These are phyloP conservation scores for Aspergillus uvarum DNA, from an alignment of 2,329 filamentous ascomycete species.

Conservation along the genomic window DNA sequence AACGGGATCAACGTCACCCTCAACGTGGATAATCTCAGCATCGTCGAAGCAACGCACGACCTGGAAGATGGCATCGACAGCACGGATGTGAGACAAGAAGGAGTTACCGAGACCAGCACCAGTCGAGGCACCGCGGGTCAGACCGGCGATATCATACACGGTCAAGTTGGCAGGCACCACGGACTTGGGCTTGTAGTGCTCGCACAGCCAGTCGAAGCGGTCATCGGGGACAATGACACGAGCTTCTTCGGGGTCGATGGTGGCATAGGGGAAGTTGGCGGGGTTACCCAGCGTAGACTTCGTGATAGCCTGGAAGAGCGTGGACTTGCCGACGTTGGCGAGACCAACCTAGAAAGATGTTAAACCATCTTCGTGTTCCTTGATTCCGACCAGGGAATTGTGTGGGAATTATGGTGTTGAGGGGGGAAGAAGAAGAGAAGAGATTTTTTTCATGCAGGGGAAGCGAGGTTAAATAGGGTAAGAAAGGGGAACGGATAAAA, in stretches of 20 bases:
- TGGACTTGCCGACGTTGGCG: slow-evolving; percentile 99
- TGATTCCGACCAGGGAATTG: slow-evolving; percentile 7
- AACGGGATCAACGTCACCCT: slow-evolving; percentile 94
- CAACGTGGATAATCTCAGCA: slow-evolving; percentile 98
- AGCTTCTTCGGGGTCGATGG: slow-evolving; percentile 97
- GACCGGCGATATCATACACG: slow-evolving; percentile 96
- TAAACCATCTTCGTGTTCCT: slow-evolving; percentile 12
- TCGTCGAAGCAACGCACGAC: slow-evolving; percentile 97
- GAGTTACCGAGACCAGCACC: slow-evolving; percentile 96
- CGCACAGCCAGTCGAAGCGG: slow-evolving; percentile 90
- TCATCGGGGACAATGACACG: slow-evolving; percentile 96
- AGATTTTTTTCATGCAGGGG: neutral
- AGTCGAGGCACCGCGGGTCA: slow-evolving; percentile 92
- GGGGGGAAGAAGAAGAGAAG: slow-evolving; percentile 11
- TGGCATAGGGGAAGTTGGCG: slow-evolving; percentile 98
- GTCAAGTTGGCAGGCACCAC: slow-evolving; percentile 95
- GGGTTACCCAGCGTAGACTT: slow-evolving; percentile 97
- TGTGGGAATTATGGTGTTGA: slow-evolving; percentile 11
- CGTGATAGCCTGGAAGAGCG: slow-evolving; percentile 98
- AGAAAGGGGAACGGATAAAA: slow-evolving; percentile 19
- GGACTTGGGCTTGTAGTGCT: slow-evolving; percentile 98
- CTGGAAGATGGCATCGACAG: slow-evolving; percentile 96
- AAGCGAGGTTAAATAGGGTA: slow-evolving; percentile 1
- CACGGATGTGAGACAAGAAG: slow-evolving; percentile 97
- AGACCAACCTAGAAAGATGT: slow-evolving; percentile 73